Evolutionary conservation across 495 filamentous ascomycete species (phyloP), one percentile per base, ranked within the genome.

Genomic region (Parmelia sp.): DNA sequence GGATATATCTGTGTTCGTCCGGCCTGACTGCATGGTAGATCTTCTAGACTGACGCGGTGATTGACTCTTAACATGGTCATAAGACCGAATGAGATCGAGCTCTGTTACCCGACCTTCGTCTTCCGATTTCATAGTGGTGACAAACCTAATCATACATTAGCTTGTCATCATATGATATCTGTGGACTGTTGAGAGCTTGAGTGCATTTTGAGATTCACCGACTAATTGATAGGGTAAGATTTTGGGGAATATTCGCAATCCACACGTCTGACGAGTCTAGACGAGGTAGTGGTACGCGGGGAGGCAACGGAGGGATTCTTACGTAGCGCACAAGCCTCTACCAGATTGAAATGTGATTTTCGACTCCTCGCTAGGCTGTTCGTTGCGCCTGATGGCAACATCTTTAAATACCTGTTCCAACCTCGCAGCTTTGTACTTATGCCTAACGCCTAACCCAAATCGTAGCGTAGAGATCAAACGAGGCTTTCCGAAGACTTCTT

Each of bases 401-500:
- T 68, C 68, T 42, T 68, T 59, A 29, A 70, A 61, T 11, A 68
- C 37, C 11, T 59, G 51, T 33, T 68, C 59, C 19, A 64, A 21
- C 10, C 21, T 37, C 33, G 49, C 35, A 23, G 35, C 27, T 15
- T 68, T 47, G 21, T 68, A 70, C 40, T 68, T 70, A 1, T 29
- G 17, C 8, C 61, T 45, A 10, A 21, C 29, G 4, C 42, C 37
- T 15, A 65, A 10, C 8, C 17, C 39, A 47, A 59, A 42, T 23
- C 27, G 37, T 31, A 69, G 31, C 19, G 42, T 33, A 42, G 60
- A 35, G 23, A 68, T 19, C 17, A 37, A 11, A 11, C 61, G 66
- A 14, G 68, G 66, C 4, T 62, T 61, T 36, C 68, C 66, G 35
- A 70, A 68, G 40, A 70, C 60, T 58, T 62, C 27, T n/a, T 57